Percentiles rank a stretch among this genome's conserved stretches.
These are phyloP conservation scores for Agaricus blazei DNA, from an alignment of 768 basidiomycete genomes.

Conservation along the genomic window DNA sequence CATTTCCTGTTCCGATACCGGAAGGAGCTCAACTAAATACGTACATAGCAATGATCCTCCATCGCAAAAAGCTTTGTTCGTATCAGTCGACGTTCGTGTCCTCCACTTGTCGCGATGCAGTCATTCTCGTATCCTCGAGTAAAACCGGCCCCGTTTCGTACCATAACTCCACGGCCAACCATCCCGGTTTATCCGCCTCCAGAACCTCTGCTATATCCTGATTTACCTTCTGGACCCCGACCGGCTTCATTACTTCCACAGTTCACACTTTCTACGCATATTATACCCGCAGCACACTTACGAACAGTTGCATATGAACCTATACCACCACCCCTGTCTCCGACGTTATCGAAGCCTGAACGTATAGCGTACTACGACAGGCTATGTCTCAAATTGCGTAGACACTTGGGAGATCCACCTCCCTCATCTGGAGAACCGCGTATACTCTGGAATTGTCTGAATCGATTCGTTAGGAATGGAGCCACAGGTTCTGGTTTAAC, in stretches of 20 bases:
- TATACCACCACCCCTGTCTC: slow-evolving; percentile 26
- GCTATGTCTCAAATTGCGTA: slow-evolving; percentile 19
- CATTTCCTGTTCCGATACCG: too few species aligned
- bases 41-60: too few species aligned
- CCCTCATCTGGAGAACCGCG: slow-evolving; percentile 32
- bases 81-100: too few species aligned
- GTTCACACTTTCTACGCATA: slow-evolving; percentile 46
- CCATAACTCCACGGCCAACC: slow-evolving; percentile 17
- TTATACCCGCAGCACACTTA: slow-evolving; percentile 50
- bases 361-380: slow-evolving; percentile 16
- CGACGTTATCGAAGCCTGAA: slow-evolving; percentile 31
- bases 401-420: slow-evolving; percentile 24
- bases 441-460: slow-evolving; percentile 65
- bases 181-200: slow-evolving; percentile 35
- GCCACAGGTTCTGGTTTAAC: slow-evolving; percentile 46
- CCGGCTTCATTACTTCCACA: slow-evolving; percentile 26
- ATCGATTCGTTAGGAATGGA: slow-evolving; percentile 55
- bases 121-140: slow-evolving; percentile 11
- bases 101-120: neutral
- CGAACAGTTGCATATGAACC: slow-evolving; percentile 39
- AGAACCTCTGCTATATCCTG: slow-evolving; percentile 26
- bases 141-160: slow-evolving; percentile 5
- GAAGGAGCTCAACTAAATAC: too few species aligned
- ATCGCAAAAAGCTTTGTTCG: too few species aligned
- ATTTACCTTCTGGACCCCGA: slow-evolving; percentile 34